Evolutionary conservation across 1,284 basidiomycete species (phyloP), one percentile per base, ranked within the genome.

Genomic region (Rhodofomes roseus): DNA sequence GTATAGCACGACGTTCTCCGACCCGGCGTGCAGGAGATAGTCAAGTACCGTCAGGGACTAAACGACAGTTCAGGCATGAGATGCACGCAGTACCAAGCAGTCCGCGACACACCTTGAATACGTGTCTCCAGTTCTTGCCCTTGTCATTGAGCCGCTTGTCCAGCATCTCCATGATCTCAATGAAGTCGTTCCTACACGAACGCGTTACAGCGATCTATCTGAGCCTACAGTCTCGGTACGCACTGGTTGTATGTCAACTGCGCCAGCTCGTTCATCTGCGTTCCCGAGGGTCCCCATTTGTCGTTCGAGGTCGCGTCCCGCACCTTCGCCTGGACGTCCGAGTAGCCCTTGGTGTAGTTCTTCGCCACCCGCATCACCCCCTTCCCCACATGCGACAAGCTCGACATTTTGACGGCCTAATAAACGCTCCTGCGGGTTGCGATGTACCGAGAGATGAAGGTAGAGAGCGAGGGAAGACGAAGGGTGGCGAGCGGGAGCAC

Each of bases 151-250:
- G 78, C 55, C 97, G 87, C 78, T 99, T 99, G 77, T 99, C 97
- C 62, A 99, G 82, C 93, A 98, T 98, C 80, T 99, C 97, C 95
- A 99, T 98, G 71, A 99, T 96, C 77, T 99, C 97, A 34, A 99
- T 94, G 76, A 99, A 99, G 73, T 99, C 96, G 66, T 89, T 92
- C 76, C 95, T 97, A 67, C 5, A n/a, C 16, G 34, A 55, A 39
- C 46, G 48, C 36, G 18, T 18, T 12, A 27, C 46, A 14, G 44
- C 20, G 7, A 18, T 53, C 37, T 9, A 11, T 36, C 6, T 23
- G 36, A 31, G 11, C 52, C n/a, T n/a, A n/a, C 3, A 6, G 23
- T 46, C 23, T 16, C 46, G 55, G 36, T 36, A 83, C 90, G 71
- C 70, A 96, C 95, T 98, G 96, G 78, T 98, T 98, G 77, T 95